These are phyloP conservation scores for Acrodontium crateriforme DNA, from an alignment of 2,329 filamentous ascomycete genomes.

Conservation along the genomic window DNA sequence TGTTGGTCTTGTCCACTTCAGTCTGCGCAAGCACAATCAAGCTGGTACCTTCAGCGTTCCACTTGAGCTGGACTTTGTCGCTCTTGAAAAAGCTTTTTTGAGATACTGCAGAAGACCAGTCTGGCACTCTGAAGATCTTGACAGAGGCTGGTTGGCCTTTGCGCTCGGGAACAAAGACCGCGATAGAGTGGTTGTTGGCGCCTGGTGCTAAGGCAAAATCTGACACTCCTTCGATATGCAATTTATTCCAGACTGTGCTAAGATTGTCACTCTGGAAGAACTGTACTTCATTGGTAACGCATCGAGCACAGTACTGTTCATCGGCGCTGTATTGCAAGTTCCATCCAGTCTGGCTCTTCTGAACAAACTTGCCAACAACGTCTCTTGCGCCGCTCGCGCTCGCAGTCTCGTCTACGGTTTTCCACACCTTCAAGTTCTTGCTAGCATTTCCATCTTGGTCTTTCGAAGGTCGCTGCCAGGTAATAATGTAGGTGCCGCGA, in stretches of 20 bases:
- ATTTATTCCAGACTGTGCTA: slow-evolving; percentile 82
- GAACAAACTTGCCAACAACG: slow-evolving; percentile 78
- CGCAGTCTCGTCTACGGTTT: slow-evolving; percentile 55
- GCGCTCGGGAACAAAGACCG: slow-evolving; percentile 88
- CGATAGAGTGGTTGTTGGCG: slow-evolving; percentile 79
- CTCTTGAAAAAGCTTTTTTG: slow-evolving; percentile 99
- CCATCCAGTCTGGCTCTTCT: slow-evolving; percentile 92
- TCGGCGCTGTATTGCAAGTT: slow-evolving; percentile 94
- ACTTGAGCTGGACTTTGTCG: slow-evolving; percentile 97
- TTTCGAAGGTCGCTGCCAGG: slow-evolving; percentile 87
- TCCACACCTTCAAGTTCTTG: slow-evolving; percentile 97
- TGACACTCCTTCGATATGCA: slow-evolving; percentile 77
- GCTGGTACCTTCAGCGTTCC: slow-evolving; percentile 85
- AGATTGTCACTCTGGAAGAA: slow-evolving; percentile 87
- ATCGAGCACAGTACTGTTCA: slow-evolving; percentile 82
- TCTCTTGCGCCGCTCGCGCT: slow-evolving; percentile 49
- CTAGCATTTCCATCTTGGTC: slow-evolving; percentile 85
- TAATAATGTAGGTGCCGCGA: slow-evolving; percentile 81
- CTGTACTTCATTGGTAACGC: slow-evolving; percentile 94
- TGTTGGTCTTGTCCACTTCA: slow-evolving; percentile 94
- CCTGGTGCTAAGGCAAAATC: slow-evolving; percentile 86
- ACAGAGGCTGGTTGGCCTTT: slow-evolving; percentile 86
- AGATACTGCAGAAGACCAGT: slow-evolving; percentile 68
- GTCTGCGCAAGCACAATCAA: slow-evolving; percentile 92
- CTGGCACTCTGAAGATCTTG: slow-evolving; percentile 85